These are phyloP conservation scores for Ascochyta koolunga DNA, from an alignment of 2,329 filamentous ascomycete species.

Conservation along the genomic window DNA sequence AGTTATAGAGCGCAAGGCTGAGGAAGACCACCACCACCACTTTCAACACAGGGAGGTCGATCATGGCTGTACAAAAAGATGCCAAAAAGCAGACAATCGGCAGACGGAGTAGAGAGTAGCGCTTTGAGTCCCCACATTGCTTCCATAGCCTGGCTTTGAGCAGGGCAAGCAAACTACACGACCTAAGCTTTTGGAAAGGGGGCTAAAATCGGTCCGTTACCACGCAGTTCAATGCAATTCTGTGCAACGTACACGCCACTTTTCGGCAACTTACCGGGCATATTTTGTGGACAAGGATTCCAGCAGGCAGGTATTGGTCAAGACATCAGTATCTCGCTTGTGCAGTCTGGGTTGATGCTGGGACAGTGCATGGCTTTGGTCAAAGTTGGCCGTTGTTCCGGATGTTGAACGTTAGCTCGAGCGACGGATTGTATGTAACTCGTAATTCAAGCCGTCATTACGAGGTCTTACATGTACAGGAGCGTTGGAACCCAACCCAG, in stretches of 20 bases:
- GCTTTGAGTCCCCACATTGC: constrained; percentile 1
- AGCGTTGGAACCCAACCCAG: not conserved
- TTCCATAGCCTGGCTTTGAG: constrained; percentile 4
- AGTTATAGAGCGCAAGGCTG: constrained; percentile 43
- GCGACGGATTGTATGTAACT: not conserved
- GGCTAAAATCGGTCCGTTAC: constrained; percentile 10
- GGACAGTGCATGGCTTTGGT: not conserved
- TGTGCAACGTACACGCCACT: not conserved
- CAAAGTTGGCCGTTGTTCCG: not conserved
- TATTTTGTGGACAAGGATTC: too few species aligned
- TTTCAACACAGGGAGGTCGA: constrained; percentile 7
- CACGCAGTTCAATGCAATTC: constrained; percentile 4
- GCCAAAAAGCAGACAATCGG: not conserved
- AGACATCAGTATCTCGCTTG: not conserved
- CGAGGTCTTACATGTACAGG: not conserved
- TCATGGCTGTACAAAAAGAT: constrained; percentile 6
- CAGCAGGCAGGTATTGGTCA: not conserved
- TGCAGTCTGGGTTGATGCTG: not conserved
- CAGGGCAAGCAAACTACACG: not conserved
- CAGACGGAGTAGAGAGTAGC: not conserved
- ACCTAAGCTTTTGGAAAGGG: constrained; percentile 10
- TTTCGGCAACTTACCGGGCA: constrained; percentile 12
- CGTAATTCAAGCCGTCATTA: not conserved
- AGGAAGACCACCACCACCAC: constrained; percentile 27
- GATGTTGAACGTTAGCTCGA: not conserved